A percentile compares a stretch with the other conserved stretches of the same genome.
These are phyloP conservation scores for Pseudogymnoascus sp. DNA, from an alignment of 2,329 filamentous ascomycete genomes.

Conservation along the genomic window DNA sequence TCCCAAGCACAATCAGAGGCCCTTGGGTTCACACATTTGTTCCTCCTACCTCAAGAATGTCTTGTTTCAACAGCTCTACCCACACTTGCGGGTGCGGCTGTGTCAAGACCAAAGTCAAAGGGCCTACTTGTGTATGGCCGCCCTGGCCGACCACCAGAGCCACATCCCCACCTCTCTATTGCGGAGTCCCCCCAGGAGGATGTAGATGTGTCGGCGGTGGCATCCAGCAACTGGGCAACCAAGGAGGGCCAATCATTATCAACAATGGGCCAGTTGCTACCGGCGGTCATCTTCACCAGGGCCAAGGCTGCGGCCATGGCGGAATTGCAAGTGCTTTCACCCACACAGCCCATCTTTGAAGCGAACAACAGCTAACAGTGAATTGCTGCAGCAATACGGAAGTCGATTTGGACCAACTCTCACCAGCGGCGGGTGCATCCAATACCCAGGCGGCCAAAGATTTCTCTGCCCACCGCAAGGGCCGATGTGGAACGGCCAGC, in stretches of 20 bases:
- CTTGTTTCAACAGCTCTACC: background rate
- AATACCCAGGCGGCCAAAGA: slow-evolving; percentile 1
- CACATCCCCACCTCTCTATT: background rate
- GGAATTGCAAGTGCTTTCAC: slow-evolving; percentile 4
- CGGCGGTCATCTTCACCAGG: slow-evolving; percentile 1
- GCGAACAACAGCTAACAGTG: background rate
- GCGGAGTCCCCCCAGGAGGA: background rate
- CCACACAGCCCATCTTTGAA: background rate
- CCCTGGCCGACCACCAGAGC: background rate
- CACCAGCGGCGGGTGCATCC: background rate
- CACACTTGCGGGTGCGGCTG: background rate
- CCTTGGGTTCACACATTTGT: slow-evolving; percentile 47
- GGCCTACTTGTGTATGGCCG: background rate
- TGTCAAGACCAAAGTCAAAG: background rate
- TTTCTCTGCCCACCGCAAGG: background rate
- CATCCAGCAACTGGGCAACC: background rate
- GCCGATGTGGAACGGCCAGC: slow-evolving; percentile 32
- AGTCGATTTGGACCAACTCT: background rate
- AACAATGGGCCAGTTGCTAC: slow-evolving; percentile 8
- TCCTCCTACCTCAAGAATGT: slow-evolving; percentile 30
- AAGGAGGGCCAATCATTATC: slow-evolving; percentile 7
- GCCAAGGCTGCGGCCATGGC: background rate
- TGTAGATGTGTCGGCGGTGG: background rate
- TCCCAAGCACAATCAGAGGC: slow-evolving; percentile 49
- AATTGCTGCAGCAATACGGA: background rate